Conservation (phyloP, 176 grass and related monocot genomes). For the Canna indica region DNA sequence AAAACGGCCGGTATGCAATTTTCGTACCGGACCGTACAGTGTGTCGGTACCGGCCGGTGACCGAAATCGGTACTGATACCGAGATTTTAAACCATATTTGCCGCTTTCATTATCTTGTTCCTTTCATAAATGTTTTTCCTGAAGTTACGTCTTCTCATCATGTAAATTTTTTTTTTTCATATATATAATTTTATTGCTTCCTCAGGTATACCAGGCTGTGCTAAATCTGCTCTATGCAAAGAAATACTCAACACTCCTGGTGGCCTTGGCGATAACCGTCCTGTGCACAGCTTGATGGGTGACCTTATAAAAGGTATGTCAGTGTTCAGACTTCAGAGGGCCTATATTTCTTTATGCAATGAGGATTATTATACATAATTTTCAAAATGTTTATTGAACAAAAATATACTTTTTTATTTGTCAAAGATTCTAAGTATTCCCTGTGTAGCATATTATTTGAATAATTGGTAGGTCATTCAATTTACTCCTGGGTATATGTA, state of each 20-base stretch:
- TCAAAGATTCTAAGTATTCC: not conserved
- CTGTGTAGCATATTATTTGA: not conserved
- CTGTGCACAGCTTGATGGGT: conserved; percentile 90
- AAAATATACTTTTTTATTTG: not conserved
- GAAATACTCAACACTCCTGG: conserved; percentile 67
- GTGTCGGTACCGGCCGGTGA: too few species aligned
- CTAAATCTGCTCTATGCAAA: conserved; percentile 88
- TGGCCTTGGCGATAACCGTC: conserved; percentile 76
- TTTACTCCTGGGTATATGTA: too few species aligned
- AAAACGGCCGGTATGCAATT: too few species aligned
- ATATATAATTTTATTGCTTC: conserved; percentile 12
- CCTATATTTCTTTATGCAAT: not conserved
- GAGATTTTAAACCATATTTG: too few species aligned
- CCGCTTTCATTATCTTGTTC: not conserved
- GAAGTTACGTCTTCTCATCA: not conserved
- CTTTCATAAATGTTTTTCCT: not conserved
- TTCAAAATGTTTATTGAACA: not conserved
- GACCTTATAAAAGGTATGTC: conserved; percentile 84
- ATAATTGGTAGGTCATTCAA: too few species aligned
- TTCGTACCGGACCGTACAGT: too few species aligned
- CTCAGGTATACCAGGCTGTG: conserved; percentile 95
- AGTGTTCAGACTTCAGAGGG: not conserved
- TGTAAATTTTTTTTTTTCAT: not conserved
- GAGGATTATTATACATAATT: too few species aligned
- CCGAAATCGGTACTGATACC: too few species aligned